Evolutionary conservation across 805 yeast genomes (phyloP).

Genomic region (Saccharomyces eubayanus): DNA sequence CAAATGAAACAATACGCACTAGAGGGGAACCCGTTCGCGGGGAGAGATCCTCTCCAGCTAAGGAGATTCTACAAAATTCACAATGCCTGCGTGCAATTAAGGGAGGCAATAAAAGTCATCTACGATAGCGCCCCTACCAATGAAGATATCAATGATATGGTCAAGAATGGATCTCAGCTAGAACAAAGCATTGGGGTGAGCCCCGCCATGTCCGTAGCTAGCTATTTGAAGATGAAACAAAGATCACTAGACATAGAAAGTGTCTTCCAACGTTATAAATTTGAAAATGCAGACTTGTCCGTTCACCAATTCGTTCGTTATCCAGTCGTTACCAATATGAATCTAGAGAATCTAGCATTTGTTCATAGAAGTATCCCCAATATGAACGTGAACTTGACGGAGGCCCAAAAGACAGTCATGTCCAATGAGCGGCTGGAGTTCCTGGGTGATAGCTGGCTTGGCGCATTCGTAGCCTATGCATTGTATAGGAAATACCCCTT

Average conservation of each 20-base stretch:
- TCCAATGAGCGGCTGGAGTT: conserved; percentile 75
- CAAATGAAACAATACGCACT: too few species aligned
- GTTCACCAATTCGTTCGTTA: conserved; percentile 11
- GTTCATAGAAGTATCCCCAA: conserved; percentile 15
- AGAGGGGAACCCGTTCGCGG: too few species aligned
- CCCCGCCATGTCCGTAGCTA: conserved; percentile 10
- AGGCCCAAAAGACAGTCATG: conserved; percentile 9
- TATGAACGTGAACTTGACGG: conserved; percentile 12
- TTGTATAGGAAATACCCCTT: conserved; percentile 55
- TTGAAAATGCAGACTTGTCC: conserved; percentile 2
- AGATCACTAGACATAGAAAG: conserved; percentile 3
- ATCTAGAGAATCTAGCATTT: conserved; percentile 18
- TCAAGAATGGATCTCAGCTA: conserved; percentile 2
- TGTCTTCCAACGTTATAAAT: conserved; percentile 6
- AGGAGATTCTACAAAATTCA: conserved; percentile 13
- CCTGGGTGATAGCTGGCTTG: conserved; percentile 74
- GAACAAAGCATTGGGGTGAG: conserved; percentile 10
- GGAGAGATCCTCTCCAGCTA: neutral
- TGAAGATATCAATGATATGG: conserved; percentile 4
- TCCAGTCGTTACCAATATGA: conserved; percentile 14
- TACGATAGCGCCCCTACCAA: conserved; percentile 6
- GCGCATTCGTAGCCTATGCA: conserved; percentile 54
- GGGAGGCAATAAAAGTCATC: conserved; percentile 10
- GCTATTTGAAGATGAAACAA: conserved; percentile 2
- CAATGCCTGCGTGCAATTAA: conserved; percentile 11